Base-by-base conservation (phyloP, 768 basidiomycete genomes). In the Suillus subluteus region DNA sequence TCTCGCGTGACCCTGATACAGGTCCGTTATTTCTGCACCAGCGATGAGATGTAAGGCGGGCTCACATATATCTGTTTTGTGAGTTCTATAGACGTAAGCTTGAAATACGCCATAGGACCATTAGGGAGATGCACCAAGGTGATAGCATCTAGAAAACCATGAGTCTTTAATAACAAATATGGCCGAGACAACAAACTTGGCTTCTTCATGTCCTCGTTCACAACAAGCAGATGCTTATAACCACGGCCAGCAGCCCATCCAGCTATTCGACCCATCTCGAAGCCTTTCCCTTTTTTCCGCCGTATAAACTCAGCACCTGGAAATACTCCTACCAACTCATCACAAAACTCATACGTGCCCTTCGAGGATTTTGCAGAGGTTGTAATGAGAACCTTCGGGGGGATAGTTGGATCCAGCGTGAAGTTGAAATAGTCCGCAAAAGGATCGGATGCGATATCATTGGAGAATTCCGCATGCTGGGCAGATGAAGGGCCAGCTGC, bases 61-160 rank as follows among this genome's bases (percentile, higher is more conserved):
- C 91, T 16, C 70, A 95, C 95, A 74, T 88, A 92, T 52, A 99
- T 97, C 70, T 94, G 83, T 76, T 91, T 87, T 13, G 95, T 91
- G 23, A 96, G 84, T 72, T 94, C 88, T 46, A 99, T 83, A 7
- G 95, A 96, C 0, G 93, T 90, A 50, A 99, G 83, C 75, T 94
- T 97, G 84, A 99, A 98, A 76, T 96, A 96, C 0, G 96, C 96
- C 2, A 94, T 94, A 0, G 98, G 98, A 15, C 98, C 98, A 62
- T 88, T 82, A 0, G 98, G 98, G 15, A 99, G 87, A 74, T 97
- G 88, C 54, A 95, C 87, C 63, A 99, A 79, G 0, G 97, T 98
- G 68, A 99, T 89, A 3, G 96, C 95, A 79, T 97, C 98, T 99
- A 70, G 59, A 30, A 58, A 26, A 21, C 13, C 40, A 62, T 66